Base-by-base conservation (phyloP, 2,329 filamentous ascomycete species). In the Claviceps sp. region DNA sequence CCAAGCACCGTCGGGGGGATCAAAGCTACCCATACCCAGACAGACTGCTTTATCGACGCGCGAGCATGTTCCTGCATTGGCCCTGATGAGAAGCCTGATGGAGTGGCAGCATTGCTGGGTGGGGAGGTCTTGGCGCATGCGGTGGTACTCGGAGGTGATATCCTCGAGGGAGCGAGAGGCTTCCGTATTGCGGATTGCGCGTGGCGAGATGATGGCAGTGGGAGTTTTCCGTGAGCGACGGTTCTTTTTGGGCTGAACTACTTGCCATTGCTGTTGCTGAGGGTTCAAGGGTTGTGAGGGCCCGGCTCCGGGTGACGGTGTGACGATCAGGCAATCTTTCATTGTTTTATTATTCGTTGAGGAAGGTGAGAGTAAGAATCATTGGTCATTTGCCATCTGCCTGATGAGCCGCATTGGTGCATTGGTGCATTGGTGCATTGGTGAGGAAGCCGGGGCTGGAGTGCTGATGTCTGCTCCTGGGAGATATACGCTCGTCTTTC, bases 11-110 rank as follows among this genome's bases (percentile, higher is more conserved):
- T 75, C 71, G 3, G 64, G 62, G 2, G 75, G 74, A 49, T 79
- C 75, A 54, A 79, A 79, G 0, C 75, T 70, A 2, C 78, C 78
- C 2, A 77, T 63, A 0, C 78, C 78, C 5, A 82, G 67, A 54
- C 77, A 80, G 5, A 81, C 58, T 1, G 76, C 78, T 8, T 62
- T 65, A 1, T 61, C 64, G 38, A 73, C 60, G 22, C 20, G n/a
- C 52, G 57, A n/a, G 40, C 57, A 56, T 14, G 26, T 44, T 1
- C 52, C 40, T 3, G 55, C 58, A 6, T 64, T 61, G 0, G 55
- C 52, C 0, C 57, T 51, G 4, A 77, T 49, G 3, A 72, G 56
- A 1, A 60, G 56, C 5, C 61, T 58, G 3, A 79, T 62, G 6
- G 56, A 55, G 1, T 52, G 48, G 56, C 64, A 67, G 22, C 58